These are phyloP conservation scores for Saccharomyces kudriavzevii DNA, from an alignment of 805 yeast species.

Conservation along the genomic window DNA sequence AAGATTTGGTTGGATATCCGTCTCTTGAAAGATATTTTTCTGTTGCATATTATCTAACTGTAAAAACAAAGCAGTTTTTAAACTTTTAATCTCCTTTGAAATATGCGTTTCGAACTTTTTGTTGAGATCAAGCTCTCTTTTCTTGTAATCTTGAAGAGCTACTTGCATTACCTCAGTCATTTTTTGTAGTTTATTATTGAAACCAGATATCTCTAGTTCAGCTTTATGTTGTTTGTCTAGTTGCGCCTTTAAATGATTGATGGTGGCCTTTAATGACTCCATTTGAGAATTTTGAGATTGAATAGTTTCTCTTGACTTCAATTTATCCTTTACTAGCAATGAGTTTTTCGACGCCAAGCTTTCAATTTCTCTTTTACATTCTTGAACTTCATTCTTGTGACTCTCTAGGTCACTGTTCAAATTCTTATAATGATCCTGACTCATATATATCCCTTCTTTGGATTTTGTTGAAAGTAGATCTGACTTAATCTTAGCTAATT, in stretches of 20 bases:
- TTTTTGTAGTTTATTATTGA: constrained; percentile 15
- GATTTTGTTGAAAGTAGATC: constrained; percentile 56
- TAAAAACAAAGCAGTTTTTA: constrained; percentile 12
- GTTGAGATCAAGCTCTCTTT: constrained; percentile 15
- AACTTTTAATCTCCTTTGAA: constrained; percentile 16
- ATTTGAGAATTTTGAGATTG: constrained; percentile 24
- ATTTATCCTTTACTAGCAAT: constrained; percentile 24
- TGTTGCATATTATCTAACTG: constrained; percentile 10
- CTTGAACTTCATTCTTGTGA: constrained; percentile 43
- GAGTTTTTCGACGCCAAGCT: constrained; percentile 34
- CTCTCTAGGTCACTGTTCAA: constrained; percentile 42
- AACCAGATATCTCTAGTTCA: constrained; percentile 20
- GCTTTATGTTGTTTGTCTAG: constrained; percentile 22
- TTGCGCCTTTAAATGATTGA: constrained; percentile 20
- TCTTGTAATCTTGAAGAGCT: constrained; percentile 15
- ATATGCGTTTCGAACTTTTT: constrained; percentile 17
- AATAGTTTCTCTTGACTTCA: constrained; percentile 20
- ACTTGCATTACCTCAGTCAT: constrained; percentile 16
- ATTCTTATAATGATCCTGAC: constrained; percentile 49
- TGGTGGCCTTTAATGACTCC: constrained; percentile 17
- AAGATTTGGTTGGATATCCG: constrained; percentile 13
- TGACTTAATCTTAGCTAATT: constrained; percentile 40
- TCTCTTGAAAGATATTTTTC: constrained; percentile 2
- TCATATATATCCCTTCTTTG: constrained; percentile 60
- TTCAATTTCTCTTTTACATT: constrained; percentile 36